Evolutionary conservation across 1,284 basidiomycete species (phyloP), one percentile per base, ranked within the genome.

Genomic region (Apiotrichum siamense): DNA sequence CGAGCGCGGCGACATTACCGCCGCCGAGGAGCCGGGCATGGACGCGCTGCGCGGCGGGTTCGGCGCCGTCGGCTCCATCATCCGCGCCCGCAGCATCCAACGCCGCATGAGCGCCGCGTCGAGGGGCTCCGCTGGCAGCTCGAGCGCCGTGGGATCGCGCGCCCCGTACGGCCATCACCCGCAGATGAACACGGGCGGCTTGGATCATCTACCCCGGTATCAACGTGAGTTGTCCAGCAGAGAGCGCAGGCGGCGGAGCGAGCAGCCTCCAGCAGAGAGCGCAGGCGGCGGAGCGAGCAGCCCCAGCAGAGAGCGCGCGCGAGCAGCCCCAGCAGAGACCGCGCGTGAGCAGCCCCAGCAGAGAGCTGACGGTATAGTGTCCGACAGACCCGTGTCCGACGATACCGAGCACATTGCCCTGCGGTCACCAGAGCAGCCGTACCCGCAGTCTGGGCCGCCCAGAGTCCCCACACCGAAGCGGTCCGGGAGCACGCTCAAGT

Each of bases 31-130:
- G 48, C 74, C 91, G 0, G 90, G 91, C 2, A 87, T 93, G 70
- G 89, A 90, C 61, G 81, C 90, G 1, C 77, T 96, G 2, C 82
- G 92, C 24, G 89, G 89, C n/a, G 85, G 85, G 5, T 91, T 92
- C 63, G 88, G 90, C 4, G 81, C 88, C 0, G 77, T 94, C 45
- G 91, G 92, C 3, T 88, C 86, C 63, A 87, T 96, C 65, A 87
- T 93, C 53, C 83, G 91, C 12, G 90, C 90, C 0, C 79, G 86
- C 44, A 67, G 64, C 33, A 52, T 68, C 1, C 54, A 47, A 23
- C 52, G 70, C 20, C 47, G 67, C 36, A 50, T 68, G 58, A 64
- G 60, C 25, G 25, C 58, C 10, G 40, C 41, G 20, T 21, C 39
- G 15, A 20, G 15, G 11, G n/a, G 43, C 15, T 45, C 48, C 24